phyloP scores from a whole-genome alignment of 768 basidiomycete species.

The Pleurotus djamor region DNA sequence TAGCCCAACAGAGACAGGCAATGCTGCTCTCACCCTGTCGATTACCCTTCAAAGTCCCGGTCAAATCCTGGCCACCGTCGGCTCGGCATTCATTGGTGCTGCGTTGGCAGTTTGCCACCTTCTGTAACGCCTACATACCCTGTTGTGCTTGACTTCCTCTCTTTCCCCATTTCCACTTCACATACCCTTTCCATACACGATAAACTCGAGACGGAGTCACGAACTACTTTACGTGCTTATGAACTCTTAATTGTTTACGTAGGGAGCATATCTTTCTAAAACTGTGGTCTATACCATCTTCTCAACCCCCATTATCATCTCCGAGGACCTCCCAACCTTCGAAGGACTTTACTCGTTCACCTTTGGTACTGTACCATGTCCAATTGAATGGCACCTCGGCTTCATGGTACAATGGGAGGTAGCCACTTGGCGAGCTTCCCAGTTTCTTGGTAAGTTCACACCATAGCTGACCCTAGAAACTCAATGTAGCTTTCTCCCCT shows the following conservation, averaged over 20 bases:
- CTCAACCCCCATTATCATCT: neutral
- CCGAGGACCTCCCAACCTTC: neutral
- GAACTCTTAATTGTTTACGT: neutral
- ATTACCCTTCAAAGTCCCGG: neutral
- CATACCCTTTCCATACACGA: neutral
- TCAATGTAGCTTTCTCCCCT: neutral
- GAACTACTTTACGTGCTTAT: neutral
- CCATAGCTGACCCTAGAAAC: neutral
- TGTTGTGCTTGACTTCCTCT: neutral
- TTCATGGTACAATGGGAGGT: neutral
- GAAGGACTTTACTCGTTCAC: too few species aligned
- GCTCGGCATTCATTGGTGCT: neutral
- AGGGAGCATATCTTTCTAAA: neutral
- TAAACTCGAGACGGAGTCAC: neutral
- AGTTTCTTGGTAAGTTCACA: neutral
- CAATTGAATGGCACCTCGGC: too few species aligned
- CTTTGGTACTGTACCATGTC: too few species aligned
- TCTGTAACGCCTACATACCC: neutral
- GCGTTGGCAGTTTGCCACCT: neutral
- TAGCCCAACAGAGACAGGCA: neutral
- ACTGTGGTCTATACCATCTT: too few species aligned
- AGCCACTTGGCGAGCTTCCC: neutral
- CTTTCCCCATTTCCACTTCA: neutral
- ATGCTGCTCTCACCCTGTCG: conserved; percentile 1
- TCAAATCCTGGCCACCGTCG: conserved; percentile 1